Percentiles rank a stretch among this genome's conserved stretches.
Conservation (phyloP, 768 basidiomycete species). For the Lactarius evosmus region DNA sequence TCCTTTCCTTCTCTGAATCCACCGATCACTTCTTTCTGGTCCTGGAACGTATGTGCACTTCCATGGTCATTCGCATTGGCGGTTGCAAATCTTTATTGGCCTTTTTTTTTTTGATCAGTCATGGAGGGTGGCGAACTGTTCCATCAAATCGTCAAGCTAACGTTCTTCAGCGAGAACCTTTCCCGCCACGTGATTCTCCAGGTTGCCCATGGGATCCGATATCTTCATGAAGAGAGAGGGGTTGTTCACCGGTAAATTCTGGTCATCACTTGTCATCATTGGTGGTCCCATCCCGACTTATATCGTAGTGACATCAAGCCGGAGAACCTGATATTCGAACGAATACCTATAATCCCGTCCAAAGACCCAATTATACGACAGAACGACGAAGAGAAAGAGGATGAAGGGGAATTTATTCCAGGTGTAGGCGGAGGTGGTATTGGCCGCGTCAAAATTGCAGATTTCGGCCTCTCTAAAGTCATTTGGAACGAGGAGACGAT, state of each 20-base stretch:
- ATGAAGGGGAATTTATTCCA: slow-evolving; percentile 93
- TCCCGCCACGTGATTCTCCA: slow-evolving; percentile 96
- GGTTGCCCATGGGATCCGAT: slow-evolving; percentile 89
- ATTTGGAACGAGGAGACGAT: slow-evolving; percentile 99
- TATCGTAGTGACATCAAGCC: slow-evolving; percentile 85
- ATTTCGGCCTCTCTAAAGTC: slow-evolving; percentile 95
- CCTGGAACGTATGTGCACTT: slow-evolving; percentile 66
- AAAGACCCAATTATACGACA: slow-evolving; percentile 70
- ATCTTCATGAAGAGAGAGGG: slow-evolving; percentile 95
- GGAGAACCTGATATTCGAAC: slow-evolving; percentile 92
- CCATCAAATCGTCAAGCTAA: slow-evolving; percentile 98
- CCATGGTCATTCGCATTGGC: background rate
- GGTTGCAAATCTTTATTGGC: background rate
- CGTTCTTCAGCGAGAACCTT: slow-evolving; percentile 98
- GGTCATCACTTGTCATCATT: background rate
- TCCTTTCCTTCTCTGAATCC: slow-evolving; percentile 89
- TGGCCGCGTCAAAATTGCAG: slow-evolving; percentile 96
- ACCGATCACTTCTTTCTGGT: slow-evolving; percentile 92
- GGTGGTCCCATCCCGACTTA: background rate
- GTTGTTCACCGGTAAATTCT: slow-evolving; percentile 80
- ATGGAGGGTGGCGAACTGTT: slow-evolving; percentile 99
- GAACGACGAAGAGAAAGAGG: slow-evolving; percentile 98
- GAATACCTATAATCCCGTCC: slow-evolving; percentile 88
- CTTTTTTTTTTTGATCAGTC: slow-evolving; percentile 47
- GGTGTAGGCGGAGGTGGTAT: slow-evolving; percentile 96